Evolutionary conservation across 1,284 basidiomycete species (phyloP).

Genomic region (Gastroboletus turbinatus): DNA sequence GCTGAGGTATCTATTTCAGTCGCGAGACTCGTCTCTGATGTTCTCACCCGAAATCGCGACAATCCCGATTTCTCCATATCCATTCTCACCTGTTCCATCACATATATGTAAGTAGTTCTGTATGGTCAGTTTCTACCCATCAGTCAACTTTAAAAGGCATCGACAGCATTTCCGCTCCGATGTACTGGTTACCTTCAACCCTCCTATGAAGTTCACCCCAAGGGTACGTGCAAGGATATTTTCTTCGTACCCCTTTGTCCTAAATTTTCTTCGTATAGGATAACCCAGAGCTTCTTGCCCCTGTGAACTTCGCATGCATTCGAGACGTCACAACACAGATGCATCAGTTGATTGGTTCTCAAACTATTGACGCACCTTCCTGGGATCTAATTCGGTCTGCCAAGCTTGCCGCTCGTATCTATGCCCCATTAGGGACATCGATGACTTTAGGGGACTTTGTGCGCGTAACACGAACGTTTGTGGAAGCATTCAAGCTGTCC

Average conservation of each 20-base stretch:
- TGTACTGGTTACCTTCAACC: slow-evolving; percentile 80
- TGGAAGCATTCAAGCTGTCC: slow-evolving; percentile 68
- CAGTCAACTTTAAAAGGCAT: slow-evolving; percentile 37
- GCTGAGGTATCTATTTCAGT: slow-evolving; percentile 42
- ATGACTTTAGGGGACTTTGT: slow-evolving; percentile 83
- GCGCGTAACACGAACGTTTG: slow-evolving; percentile 67
- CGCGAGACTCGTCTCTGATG: slow-evolving; percentile 76
- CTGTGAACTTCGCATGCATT: slow-evolving; percentile 61
- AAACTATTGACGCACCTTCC: slow-evolving; percentile 78
- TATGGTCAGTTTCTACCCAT: neutral
- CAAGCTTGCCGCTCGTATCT: slow-evolving; percentile 75
- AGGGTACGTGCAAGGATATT: slow-evolving; percentile 41
- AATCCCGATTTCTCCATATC: slow-evolving; percentile 70
- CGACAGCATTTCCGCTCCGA: slow-evolving; percentile 82
- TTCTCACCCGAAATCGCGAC: slow-evolving; percentile 67
- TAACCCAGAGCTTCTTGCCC: slow-evolving; percentile 69
- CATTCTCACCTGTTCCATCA: slow-evolving; percentile 77
- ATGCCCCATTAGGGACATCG: slow-evolving; percentile 78
- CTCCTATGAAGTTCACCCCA: slow-evolving; percentile 66
- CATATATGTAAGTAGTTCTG: slow-evolving; percentile 61
- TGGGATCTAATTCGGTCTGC: slow-evolving; percentile 76
- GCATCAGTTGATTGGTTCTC: slow-evolving; percentile 67
- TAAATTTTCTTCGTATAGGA: slow-evolving; percentile 39
- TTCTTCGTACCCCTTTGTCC: neutral
- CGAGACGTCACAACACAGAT: slow-evolving; percentile 62